Base-by-base conservation (phyloP, 163 green algal species). In the Scenedesmus sp. region DNA sequence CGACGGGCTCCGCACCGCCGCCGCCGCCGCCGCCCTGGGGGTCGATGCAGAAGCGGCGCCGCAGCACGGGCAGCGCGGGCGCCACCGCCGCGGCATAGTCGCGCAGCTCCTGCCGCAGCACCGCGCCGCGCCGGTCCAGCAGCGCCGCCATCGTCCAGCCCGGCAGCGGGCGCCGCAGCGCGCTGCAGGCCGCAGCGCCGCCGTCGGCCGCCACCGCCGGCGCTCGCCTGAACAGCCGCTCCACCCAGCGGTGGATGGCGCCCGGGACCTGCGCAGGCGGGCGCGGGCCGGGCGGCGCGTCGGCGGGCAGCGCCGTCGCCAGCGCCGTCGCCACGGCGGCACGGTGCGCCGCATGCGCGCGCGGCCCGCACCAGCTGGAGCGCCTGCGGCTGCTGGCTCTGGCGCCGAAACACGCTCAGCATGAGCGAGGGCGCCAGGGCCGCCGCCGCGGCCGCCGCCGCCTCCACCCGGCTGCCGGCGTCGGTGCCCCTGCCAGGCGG, bases 41-140 rank as follows among this genome's bases (percentile, higher is more conserved):
- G 2, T 24, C 20, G 11, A 51, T 39, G 56, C 56, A 44, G 56
- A 28, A 44, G 56, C 56, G 10, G 24, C 50, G 17, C 45, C 45
- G 34, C 18, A 34, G 7, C 28, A 45, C 2, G 6, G 17, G 2
- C 51, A 77, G 67, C 67, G 18, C 11, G 33, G 29, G 29, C 17
- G 17, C 31, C 26, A 31, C 42, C 31, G 6, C 7, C 7, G 6
- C 10, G 15, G 69, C 69, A 67, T 18, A 42, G 22, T 66, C 54
- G 17, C 22, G 0, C 53, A 77, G 33, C 53, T 54, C 34, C 36
- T 77, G 69, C 26, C 50, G 29, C 67, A 76, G 11, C 14, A 58
- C 69, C 56, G 69, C 53, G 24, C 31, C 26, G 22, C 24, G 54
- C 33, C 62, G 48, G 54, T 77, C 69, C 24, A 66, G 54, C 69